Evolutionary conservation across 1,284 basidiomycete species (phyloP).

Genomic region (Hemileccinum hortonii): DNA sequence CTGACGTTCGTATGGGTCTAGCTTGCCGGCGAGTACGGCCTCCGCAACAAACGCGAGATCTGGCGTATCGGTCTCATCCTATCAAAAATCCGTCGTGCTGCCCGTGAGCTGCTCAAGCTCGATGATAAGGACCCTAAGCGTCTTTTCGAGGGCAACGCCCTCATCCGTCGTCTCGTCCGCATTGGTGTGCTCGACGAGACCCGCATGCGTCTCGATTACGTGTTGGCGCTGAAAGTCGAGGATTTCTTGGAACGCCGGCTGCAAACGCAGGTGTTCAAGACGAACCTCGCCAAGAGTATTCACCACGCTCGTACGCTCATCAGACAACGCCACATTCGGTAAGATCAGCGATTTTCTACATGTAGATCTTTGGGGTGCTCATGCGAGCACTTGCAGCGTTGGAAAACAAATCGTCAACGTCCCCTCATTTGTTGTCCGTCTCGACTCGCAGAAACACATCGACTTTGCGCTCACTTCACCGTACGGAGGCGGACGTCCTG

Average conservation of each 20-base stretch:
- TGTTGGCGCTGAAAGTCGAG: slow-evolving; percentile 97
- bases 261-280: slow-evolving; percentile 99
- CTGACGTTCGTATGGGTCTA: slow-evolving; percentile 32
- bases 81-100: slow-evolving; percentile 99
- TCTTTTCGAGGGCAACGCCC: slow-evolving; percentile 99
- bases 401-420: slow-evolving; percentile 99
- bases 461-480: slow-evolving; percentile 98
- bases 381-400: slow-evolving; percentile 54
- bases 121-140: slow-evolving; percentile 99
- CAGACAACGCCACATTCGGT: slow-evolving; percentile 96
- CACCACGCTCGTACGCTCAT: slow-evolving; percentile 99
- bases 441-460: slow-evolving; percentile 98
- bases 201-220: slow-evolving; percentile 99
- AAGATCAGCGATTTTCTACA: slow-evolving; percentile 22
- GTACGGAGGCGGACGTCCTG: slow-evolving; percentile 94
- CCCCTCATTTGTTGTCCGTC: slow-evolving; percentile 97
- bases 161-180: slow-evolving; percentile 98
- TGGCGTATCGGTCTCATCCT: slow-evolving; percentile 98
- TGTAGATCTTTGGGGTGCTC: not conserved
- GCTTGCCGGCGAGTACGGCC: slow-evolving; percentile 99
- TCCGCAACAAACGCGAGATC: slow-evolving; percentile 99
- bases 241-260: slow-evolving; percentile 99
- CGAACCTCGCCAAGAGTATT: slow-evolving; percentile 95
- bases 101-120: slow-evolving; percentile 99
- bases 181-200: slow-evolving; percentile 99